Conservation (phyloP, 306 rosid species). For the Senna tora region DNA sequence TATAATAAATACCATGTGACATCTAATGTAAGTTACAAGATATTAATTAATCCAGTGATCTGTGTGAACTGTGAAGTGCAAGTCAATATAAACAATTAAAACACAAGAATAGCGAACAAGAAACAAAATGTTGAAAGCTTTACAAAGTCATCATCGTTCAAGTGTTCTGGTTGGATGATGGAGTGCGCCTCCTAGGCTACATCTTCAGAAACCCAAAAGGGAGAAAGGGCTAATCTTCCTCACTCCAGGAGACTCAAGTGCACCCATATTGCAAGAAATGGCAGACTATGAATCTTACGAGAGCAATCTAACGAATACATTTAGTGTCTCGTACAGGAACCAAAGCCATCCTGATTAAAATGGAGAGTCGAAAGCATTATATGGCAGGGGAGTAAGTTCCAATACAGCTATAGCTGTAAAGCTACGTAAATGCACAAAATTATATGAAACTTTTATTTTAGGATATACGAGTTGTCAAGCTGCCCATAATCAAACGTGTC, state of each 20-base stretch:
- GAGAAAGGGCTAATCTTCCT: not conserved
- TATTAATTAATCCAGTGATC: not conserved
- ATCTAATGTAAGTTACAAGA: conserved; percentile 1
- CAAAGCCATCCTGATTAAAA: conserved; percentile 4
- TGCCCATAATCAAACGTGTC: not conserved
- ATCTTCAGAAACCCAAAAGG: not conserved
- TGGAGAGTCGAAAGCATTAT: not conserved
- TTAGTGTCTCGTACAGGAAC: not conserved
- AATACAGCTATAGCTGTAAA: conserved; percentile 37
- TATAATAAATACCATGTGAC: not conserved
- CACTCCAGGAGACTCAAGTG: not conserved
- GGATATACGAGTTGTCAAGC: conserved; percentile 41
- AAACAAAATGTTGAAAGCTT: not conserved
- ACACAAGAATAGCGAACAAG: not conserved
- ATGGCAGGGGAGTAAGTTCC: conserved; percentile 1
- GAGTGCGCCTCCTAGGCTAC: not conserved
- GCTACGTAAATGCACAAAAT: conserved; percentile 20
- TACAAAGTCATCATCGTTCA: not conserved
- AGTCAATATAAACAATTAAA: not conserved
- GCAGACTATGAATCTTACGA: too few relatives aligned
- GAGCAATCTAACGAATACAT: not conserved
- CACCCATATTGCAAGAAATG: not conserved
- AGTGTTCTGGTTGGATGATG: not conserved
- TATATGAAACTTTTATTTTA: conserved; percentile 30
- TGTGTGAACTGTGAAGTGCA: not conserved